These are phyloP conservation scores for Schizochytrium sp. DNA, from an alignment of 108 stramenopile species.

Conservation along the genomic window DNA sequence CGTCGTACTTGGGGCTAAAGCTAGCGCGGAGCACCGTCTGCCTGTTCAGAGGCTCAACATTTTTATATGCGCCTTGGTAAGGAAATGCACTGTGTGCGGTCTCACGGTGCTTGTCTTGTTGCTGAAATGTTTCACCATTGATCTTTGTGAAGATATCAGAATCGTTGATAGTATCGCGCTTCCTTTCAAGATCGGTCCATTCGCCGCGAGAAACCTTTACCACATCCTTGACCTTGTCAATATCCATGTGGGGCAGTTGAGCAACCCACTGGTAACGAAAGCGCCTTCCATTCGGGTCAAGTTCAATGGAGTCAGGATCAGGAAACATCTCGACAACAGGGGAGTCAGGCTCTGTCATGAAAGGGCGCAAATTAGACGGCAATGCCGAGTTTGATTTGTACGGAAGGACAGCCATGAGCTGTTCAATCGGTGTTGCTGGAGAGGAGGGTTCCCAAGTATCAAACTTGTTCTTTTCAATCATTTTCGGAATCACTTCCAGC, in stretches of 20 bases:
- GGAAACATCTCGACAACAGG: slow-evolving; percentile 97
- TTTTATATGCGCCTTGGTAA: no score
- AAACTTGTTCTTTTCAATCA: slow-evolving; percentile 85
- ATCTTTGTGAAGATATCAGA: background rate
- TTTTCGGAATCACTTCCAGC: slow-evolving; percentile 82
- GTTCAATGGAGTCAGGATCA: slow-evolving; percentile 76
- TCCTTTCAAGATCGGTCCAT: background rate
- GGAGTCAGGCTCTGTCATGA: slow-evolving; percentile 88
- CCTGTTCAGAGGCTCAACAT: no score
- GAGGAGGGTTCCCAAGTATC: slow-evolving; percentile 81
- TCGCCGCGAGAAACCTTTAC: slow-evolving; percentile 67
- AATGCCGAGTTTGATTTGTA: slow-evolving; percentile 89
- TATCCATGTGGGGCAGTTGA: slow-evolving; percentile 96
- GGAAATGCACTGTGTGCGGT: no score
- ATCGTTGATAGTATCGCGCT: background rate
- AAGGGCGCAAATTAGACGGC: slow-evolving; percentile 85
- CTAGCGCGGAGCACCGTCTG: background rate
- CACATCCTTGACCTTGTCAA: slow-evolving; percentile 85
- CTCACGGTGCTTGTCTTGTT: no score
- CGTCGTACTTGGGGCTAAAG: background rate
- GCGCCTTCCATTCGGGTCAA: slow-evolving; percentile 96
- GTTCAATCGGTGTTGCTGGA: slow-evolving; percentile 95
- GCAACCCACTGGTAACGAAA: slow-evolving; percentile 99
- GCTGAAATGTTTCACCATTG: no score
- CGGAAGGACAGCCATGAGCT: slow-evolving; percentile 98